A percentile compares a stretch with the other conserved stretches of the same genome.
These are phyloP conservation scores for Candida tetrigidarum DNA, from an alignment of 1,139 yeast genomes.

Conservation along the genomic window DNA sequence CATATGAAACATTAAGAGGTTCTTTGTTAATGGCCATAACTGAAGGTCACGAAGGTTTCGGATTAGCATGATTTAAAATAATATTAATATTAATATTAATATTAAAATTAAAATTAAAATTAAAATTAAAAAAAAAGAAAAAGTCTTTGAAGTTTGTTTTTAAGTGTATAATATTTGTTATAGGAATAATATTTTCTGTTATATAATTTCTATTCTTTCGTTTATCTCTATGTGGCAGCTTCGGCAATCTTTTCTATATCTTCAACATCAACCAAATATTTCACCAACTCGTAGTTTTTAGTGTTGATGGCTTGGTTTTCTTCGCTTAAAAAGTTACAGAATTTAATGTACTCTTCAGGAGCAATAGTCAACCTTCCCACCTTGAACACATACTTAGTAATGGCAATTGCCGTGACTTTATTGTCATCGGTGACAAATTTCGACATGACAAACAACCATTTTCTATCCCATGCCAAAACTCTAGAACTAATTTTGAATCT, in stretches of 20 bases:
- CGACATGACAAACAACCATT: slow-evolving; percentile 79
- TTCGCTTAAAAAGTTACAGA: slow-evolving; percentile 60
- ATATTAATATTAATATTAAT: no score
- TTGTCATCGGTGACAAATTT: slow-evolving; percentile 48
- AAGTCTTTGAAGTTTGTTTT: background rate
- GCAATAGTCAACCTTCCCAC: slow-evolving; percentile 70
- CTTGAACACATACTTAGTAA: slow-evolving; percentile 83
- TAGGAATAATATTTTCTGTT: slow-evolving; percentile 6
- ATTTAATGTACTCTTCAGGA: slow-evolving; percentile 62
- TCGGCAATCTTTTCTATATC: slow-evolving; percentile 29
- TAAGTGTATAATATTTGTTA: background rate
- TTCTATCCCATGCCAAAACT: slow-evolving; percentile 82
- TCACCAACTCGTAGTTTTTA: slow-evolving; percentile 31
- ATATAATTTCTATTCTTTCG: slow-evolving; percentile 1
- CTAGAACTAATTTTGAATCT: slow-evolving; percentile 58
- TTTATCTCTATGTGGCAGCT: slow-evolving; percentile 6
- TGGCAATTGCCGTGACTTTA: slow-evolving; percentile 57
- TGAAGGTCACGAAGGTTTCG: slow-evolving; percentile 98
- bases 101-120: no score
- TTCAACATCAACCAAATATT: slow-evolving; percentile 33
- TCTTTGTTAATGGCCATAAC: slow-evolving; percentile 83
- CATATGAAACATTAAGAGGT: slow-evolving; percentile 83
- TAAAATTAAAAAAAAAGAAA: background rate
- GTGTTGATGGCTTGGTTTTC: slow-evolving; percentile 48
- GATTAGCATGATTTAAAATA: slow-evolving; percentile 55